Base-by-base conservation (phyloP, 306 rosid species). In the Casuarina glauca region DNA sequence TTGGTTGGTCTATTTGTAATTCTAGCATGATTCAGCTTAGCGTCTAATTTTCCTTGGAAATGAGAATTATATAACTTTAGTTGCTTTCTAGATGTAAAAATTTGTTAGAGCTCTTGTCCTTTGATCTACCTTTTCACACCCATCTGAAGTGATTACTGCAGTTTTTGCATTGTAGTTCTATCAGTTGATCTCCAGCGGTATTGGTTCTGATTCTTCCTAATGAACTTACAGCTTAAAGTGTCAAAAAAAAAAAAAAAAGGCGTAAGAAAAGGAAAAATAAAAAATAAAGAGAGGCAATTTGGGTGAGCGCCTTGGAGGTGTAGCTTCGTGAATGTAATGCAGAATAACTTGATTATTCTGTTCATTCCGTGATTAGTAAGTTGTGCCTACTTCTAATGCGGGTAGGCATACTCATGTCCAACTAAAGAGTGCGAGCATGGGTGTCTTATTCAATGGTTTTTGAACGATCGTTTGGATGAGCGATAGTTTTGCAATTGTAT, bases 111-210 rank as follows among this genome's bases (percentile, higher is more conserved):
- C 57, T 12, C 51, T 3, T 53, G 67, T 51, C 41, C 39, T 7
- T 52, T 70, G 81, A 70, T 81, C 84, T 62, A 50, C 43, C 52
- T 57, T 80, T 26, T 70, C 48, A 48, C 15, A 48, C 6, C 20
- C 48, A 60, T 79, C 75, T 45, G 8, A 52, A 38, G 51, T 44
- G 16, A 43, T 67, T 36, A 43, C 41, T 44, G 68, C 63, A 5
- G 50, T 46, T 35, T 78, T 78, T 15, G 5, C 49, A 19, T 39
- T 6, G 71, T 69, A 32, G 66, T 48, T 77, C 20, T 42, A 32
- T 73, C 58, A 38, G 57, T 62, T 53, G 62, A 64, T 79, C 71
- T 72, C 66, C 4, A 74, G 70, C 50, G 5, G 61, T 38, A 75
- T n/a, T 75, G 72, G 39, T 42, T 66, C 49, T n/a, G 50, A 35